Evolutionary conservation across 208 protist genomes (phyloP).

Genomic region (Hexamita inflata): DNA sequence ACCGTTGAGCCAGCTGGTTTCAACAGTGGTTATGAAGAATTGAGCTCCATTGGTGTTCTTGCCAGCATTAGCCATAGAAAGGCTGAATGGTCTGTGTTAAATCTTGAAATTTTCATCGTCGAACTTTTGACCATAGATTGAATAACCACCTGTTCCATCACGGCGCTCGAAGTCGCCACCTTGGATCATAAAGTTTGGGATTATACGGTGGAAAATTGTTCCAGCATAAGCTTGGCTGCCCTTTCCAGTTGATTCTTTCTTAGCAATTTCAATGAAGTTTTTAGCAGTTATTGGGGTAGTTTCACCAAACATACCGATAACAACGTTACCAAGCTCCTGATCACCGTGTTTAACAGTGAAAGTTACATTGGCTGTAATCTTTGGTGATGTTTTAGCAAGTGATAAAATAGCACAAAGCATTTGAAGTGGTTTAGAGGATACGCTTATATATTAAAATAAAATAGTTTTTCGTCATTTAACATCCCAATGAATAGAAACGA

Average conservation of each 20-base stretch:
- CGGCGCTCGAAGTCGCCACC: slow-evolving; percentile 84
- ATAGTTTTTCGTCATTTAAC: too few relatives aligned
- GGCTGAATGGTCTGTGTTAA: slow-evolving; percentile 48
- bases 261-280: slow-evolving; percentile 71
- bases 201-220: slow-evolving; percentile 68
- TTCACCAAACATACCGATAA: slow-evolving; percentile 63
- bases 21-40: slow-evolving; percentile 49
- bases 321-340: slow-evolving; percentile 48
- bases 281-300: slow-evolving; percentile 63
- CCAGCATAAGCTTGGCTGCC: slow-evolving; percentile 66
- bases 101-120: slow-evolving; percentile 75
- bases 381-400: slow-evolving; percentile 13
- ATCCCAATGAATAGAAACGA: too few relatives aligned
- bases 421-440: too few relatives aligned
- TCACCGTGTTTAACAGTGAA: slow-evolving; percentile 38
- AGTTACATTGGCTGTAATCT: slow-evolving; percentile 27
- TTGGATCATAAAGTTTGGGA: slow-evolving; percentile 75
- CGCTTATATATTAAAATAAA: too few relatives aligned
- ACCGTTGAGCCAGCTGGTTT: slow-evolving; percentile 36
- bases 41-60: slow-evolving; percentile 53
- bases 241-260: too few relatives aligned
- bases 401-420: too few relatives aligned
- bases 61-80: slow-evolving; percentile 56
- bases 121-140: slow-evolving; percentile 82
- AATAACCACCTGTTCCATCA: slow-evolving; percentile 85